Conservation (phyloP, 2,329 filamentous ascomycete genomes). For the Nemania diffusa region DNA sequence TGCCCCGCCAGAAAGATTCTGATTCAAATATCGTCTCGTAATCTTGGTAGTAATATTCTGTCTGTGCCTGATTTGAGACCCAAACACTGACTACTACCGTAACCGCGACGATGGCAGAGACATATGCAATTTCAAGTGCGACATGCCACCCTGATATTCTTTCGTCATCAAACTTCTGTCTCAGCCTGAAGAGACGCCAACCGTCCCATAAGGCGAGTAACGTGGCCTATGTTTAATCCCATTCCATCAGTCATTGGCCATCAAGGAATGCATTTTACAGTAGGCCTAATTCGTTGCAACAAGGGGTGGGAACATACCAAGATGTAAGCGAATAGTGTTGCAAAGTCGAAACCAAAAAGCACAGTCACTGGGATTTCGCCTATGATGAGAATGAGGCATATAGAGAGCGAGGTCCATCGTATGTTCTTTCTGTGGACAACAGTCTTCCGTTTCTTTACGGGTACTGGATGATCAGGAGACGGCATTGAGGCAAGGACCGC, state of each 20-base stretch:
- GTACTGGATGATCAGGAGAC: not conserved
- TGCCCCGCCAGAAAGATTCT: slow-evolving; percentile 6
- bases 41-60: not conserved
- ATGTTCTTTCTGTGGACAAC: slow-evolving; percentile 9
- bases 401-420: slow-evolving; percentile 17
- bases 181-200: slow-evolving; percentile 31
- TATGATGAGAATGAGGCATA: slow-evolving; percentile 14
- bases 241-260: slow-evolving; percentile 7
- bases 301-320: slow-evolving; percentile 12
- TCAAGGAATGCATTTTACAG: not conserved
- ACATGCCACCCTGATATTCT: slow-evolving; percentile 32
- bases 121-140: slow-evolving; percentile 12
- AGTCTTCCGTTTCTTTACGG: slow-evolving; percentile 5
- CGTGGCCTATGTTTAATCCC: slow-evolving; percentile 12
- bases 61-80: not conserved
- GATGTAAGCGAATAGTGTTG: slow-evolving; percentile 4
- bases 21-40: not conserved
- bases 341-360: not conserved
- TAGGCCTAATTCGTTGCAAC: not conserved
- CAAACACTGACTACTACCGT: not conserved
- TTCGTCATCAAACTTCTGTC: slow-evolving; percentile 25
- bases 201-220: slow-evolving; percentile 33
- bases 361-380: not conserved
- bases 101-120: slow-evolving; percentile 7
- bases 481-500: slow-evolving; percentile 27